Evolutionary conservation across 75 land plant genomes (phyloP).

Genomic region (Chamaecyparis obtusa): DNA sequence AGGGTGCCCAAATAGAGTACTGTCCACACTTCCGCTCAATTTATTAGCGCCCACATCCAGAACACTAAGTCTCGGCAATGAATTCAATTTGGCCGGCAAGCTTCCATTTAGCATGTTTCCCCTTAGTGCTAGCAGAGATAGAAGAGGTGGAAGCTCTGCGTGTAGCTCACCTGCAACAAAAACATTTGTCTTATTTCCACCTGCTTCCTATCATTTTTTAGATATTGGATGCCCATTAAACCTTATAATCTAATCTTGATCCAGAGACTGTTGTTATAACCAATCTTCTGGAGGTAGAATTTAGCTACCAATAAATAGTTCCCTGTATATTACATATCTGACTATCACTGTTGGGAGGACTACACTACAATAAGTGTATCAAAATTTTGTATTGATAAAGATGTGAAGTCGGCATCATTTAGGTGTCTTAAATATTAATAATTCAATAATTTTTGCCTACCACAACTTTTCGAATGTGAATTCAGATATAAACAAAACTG

Average conservation of each 20-base stretch:
- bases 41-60: conserved; percentile 21
- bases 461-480: not conserved
- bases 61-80: conserved; percentile 1
- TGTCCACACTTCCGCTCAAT: conserved; percentile 13
- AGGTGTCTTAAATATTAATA: too few relatives aligned
- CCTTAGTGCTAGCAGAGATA: conserved; percentile 8
- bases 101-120: conserved; percentile 16
- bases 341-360: not conserved
- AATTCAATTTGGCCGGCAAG: conserved; percentile 2
- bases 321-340: not conserved
- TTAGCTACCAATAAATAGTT: not conserved
- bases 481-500: not conserved
- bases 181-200: not conserved
- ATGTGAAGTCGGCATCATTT: too few relatives aligned
- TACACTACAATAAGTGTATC: not conserved
- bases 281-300: too few relatives aligned
- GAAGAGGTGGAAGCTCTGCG: not conserved
- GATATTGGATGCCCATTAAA: not conserved
- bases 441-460: not conserved
- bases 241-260: not conserved
- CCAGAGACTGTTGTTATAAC: too few relatives aligned
- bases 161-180: conserved; percentile 19
- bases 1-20: conserved; percentile 10
- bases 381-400: not conserved
- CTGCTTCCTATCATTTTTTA: conserved; percentile 16